Evolutionary conservation across 148 eudicot species (phyloP), one percentile per base, ranked within the genome.

Genomic region (Dysphania ambrosioides): DNA sequence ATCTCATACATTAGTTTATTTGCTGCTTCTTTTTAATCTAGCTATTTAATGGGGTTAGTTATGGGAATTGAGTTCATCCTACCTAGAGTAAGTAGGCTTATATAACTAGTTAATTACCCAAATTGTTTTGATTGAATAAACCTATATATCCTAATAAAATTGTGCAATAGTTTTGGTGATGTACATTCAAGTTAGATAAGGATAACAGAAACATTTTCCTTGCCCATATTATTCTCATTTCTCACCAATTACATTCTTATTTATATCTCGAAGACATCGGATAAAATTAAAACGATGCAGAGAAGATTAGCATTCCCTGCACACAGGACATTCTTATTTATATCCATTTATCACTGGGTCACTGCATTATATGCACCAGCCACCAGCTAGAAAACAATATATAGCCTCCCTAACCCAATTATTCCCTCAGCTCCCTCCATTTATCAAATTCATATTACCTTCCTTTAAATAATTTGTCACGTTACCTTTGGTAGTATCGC

Each of bases 1-100:
- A 40, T 40, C 21, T 67, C 71, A 67, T 67, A 55, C 55, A 67
- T 67, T 67, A 41, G 21, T 41, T 67, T 41, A 19, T 41, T 41
- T 40, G 30, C 41, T 64, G 32, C 24, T 35, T 41, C 47, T 41
- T 67, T n/a, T 41, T 67, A 41, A 16, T 32, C 30, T 12, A 24
- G 71, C 32, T 49, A 67, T 67, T 67, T 24, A 42, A 67, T 67
- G n/a, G 15, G 6, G 34, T 23, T 12, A 23, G 67, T 67, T 67
- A 41, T 66, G 70, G 67, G 23, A 18, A 63, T 63, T 63, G 18
- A 40, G 11, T 32, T 16, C 40, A 64, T 64, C 23, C 26, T 27
- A 34, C 68, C 27, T 19, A n/a, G 27, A 64, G 3, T 34, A 64
- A 35, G 19, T 32, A 64, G 68, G 35, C 44, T 64, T 8, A 21